Percentiles rank a stretch among this genome's conserved stretches.
Evolutionary conservation across 2,329 filamentous ascomycete species (phyloP).

Genomic region (Hymenoscyphus occultus): DNA sequence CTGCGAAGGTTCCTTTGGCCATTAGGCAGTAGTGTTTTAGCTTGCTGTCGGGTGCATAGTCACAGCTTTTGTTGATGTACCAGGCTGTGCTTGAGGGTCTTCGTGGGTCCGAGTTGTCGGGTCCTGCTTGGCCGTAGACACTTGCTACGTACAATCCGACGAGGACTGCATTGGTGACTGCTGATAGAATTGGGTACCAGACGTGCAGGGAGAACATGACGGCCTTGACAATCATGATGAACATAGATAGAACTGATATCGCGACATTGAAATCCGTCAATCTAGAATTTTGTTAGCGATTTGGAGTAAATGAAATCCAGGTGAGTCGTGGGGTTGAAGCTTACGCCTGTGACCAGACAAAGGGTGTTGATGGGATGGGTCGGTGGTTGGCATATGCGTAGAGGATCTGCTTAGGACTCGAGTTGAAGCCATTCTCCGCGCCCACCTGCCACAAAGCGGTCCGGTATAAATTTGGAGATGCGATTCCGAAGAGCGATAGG

Average conservation of each 20-base stretch:
- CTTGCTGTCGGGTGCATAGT: conserved; percentile 51
- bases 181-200: conserved; percentile 64
- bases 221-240: conserved; percentile 69
- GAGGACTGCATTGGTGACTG: conserved; percentile 56
- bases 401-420: conserved; percentile 64
- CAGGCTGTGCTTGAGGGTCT: conserved; percentile 64
- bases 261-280: conserved; percentile 74
- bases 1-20: conserved; percentile 65
- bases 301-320: not conserved
- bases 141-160: conserved; percentile 62
- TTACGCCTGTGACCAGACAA: conserved; percentile 73
- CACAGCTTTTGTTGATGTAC: conserved; percentile 72
- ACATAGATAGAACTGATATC: conserved; percentile 72
- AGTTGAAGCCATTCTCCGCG: conserved; percentile 69
- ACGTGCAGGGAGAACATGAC: conserved; percentile 68
- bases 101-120: conserved; percentile 65
- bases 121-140: conserved; percentile 68
- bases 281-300: conserved; percentile 43
- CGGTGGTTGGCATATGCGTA: conserved; percentile 72
- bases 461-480: conserved; percentile 70
- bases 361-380: conserved; percentile 57
- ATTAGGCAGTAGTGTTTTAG: conserved; percentile 61
- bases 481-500: conserved; percentile 69
- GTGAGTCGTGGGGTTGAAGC: conserved; percentile 39
- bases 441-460: conserved; percentile 72